Percentiles rank a stretch among this genome's conserved stretches.
These are phyloP conservation scores for Mycena indigotica DNA, from an alignment of 768 basidiomycete species.

Conservation along the genomic window DNA sequence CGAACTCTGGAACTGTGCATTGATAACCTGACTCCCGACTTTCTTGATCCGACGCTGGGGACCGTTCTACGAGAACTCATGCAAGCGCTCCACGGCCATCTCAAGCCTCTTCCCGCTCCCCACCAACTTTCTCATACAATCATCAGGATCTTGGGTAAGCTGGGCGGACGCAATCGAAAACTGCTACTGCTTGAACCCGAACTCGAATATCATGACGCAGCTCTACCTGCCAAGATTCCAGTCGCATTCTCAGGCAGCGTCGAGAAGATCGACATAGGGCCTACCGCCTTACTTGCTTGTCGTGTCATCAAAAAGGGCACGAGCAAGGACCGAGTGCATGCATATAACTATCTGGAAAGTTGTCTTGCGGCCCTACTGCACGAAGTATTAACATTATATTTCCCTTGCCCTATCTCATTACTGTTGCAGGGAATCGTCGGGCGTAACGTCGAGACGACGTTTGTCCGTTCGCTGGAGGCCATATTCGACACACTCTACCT, in stretches of 20 bases:
- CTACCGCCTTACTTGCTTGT: constrained; percentile 66
- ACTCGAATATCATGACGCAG: constrained; percentile 69
- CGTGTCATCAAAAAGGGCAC: constrained; percentile 57
- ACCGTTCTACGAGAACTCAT: constrained; percentile 92
- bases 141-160: constrained; percentile 92
- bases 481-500: constrained; percentile 76
- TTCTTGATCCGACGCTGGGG: constrained; percentile 93
- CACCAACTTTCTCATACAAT: constrained; percentile 93
- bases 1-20: constrained; percentile 98
- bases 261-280: constrained; percentile 66
- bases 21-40: constrained; percentile 97
- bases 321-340: constrained; percentile 54
- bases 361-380: constrained; percentile 71
- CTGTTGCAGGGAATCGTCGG: constrained; percentile 62
- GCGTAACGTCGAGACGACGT: constrained; percentile 74
- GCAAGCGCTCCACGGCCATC: constrained; percentile 88
- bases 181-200: constrained; percentile 79
- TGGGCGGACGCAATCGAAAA: constrained; percentile 91
- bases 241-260: constrained; percentile 74
- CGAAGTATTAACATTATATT: constrained; percentile 53
- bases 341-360: constrained; percentile 71
- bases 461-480: constrained; percentile 70
- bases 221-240: constrained; percentile 67
- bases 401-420: neutral
- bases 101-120: constrained; percentile 86